These are phyloP conservation scores for Coemansia sp. DNA, from an alignment of 192 early-diverging fungal species.

Conservation along the genomic window DNA sequence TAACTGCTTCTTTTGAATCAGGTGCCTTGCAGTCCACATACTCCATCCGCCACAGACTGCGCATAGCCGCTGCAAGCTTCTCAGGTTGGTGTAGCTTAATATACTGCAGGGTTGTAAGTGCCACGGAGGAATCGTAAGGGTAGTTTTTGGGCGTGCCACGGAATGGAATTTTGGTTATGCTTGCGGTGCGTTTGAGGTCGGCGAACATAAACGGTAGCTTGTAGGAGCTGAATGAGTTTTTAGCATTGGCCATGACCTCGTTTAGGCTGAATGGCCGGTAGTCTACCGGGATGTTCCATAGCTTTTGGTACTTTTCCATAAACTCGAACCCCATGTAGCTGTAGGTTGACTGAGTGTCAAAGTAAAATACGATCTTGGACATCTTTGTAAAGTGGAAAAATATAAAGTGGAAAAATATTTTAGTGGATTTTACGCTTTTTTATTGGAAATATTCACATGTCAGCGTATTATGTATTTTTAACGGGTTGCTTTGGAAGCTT, in stretches of 20 bases:
- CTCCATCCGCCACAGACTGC: slow-evolving; percentile 35
- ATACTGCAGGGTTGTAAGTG: slow-evolving; percentile 35
- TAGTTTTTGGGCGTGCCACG: slow-evolving; percentile 31
- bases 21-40: slow-evolving; percentile 31
- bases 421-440: no score
- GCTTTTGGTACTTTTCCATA: slow-evolving; percentile 39
- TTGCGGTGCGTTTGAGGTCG: slow-evolving; percentile 29
- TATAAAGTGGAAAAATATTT: no score
- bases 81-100: slow-evolving; percentile 23
- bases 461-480: no score
- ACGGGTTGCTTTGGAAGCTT: no score
- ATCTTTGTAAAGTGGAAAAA: background rate
- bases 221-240: slow-evolving; percentile 37
- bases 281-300: slow-evolving; percentile 42
- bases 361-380: slow-evolving; percentile 36
- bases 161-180: slow-evolving; percentile 42
- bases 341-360: slow-evolving; percentile 39
- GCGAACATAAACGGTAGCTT: slow-evolving; percentile 34
- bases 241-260: slow-evolving; percentile 30
- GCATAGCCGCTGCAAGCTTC: slow-evolving; percentile 31
- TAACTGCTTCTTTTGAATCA: slow-evolving; percentile 21
- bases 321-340: slow-evolving; percentile 53
- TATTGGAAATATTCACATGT: no score
- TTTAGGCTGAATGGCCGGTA: slow-evolving; percentile 37
- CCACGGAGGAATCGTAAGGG: slow-evolving; percentile 31